These are phyloP conservation scores for Colletotrichum cuscutae DNA, from an alignment of 2,329 filamentous ascomycete genomes.

Conservation along the genomic window DNA sequence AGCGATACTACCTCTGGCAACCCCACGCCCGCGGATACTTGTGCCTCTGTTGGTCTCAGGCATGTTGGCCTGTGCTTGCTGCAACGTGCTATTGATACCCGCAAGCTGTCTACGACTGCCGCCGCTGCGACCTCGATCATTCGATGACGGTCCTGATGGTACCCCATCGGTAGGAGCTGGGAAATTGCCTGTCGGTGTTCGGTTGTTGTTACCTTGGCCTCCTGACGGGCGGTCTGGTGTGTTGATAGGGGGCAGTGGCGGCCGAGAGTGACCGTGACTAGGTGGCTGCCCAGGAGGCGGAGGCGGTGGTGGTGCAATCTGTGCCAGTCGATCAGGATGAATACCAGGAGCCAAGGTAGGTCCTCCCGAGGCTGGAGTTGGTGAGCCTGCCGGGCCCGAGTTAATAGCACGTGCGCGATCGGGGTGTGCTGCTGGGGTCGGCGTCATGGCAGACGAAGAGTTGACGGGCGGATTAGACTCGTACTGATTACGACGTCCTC, in stretches of 20 bases:
- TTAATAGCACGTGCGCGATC: slow-evolving; percentile 30
- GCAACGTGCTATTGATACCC: slow-evolving; percentile 68
- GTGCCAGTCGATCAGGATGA: slow-evolving; percentile 62
- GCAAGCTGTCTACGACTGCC: slow-evolving; percentile 60
- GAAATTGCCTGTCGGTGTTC: slow-evolving; percentile 30
- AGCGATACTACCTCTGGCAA: slow-evolving; percentile 56
- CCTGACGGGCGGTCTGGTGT: slow-evolving; percentile 44
- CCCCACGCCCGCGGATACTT: slow-evolving; percentile 45
- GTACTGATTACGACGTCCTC: slow-evolving; percentile 49
- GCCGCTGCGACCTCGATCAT: slow-evolving; percentile 50
- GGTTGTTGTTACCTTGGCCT: slow-evolving; percentile 2
- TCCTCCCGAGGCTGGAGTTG: slow-evolving; percentile 37
- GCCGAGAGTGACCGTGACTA: slow-evolving; percentile 41
- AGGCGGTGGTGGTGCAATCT: slow-evolving; percentile 53
- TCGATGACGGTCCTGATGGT: slow-evolving; percentile 41
- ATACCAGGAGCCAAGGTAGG: slow-evolving; percentile 47
- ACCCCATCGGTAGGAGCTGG: slow-evolving; percentile 12
- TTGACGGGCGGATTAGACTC: slow-evolving; percentile 21
- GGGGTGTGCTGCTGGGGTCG: slow-evolving; percentile 22
- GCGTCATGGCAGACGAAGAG: slow-evolving; percentile 23
- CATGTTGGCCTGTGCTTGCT: slow-evolving; percentile 59
- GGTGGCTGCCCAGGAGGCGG: slow-evolving; percentile 42
- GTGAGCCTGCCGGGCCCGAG: slow-evolving; percentile 26
- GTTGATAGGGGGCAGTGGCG: slow-evolving; percentile 43
- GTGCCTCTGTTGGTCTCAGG: slow-evolving; percentile 48